A percentile compares a stretch with the other conserved stretches of the same genome.
Conservation (phyloP, 139 green algal species). For the Picochlorum sp. region DNA sequence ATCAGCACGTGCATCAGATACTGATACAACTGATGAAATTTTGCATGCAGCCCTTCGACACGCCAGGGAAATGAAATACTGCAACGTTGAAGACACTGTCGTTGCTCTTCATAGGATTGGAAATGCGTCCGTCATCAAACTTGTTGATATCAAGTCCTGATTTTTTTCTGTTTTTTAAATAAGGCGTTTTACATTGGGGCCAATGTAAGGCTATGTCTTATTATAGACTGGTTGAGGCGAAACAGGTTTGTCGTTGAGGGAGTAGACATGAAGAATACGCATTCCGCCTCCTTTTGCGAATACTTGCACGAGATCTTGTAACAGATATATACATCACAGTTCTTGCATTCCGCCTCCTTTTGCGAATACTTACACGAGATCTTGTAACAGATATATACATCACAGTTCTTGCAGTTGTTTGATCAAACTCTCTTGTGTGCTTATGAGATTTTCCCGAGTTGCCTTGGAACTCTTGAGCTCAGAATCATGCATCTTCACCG, state of each 20-base stretch:
- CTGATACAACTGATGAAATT: constrained; percentile 84
- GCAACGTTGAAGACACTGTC: constrained; percentile 69
- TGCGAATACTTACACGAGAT: not conserved
- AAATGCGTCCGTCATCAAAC: constrained; percentile 93
- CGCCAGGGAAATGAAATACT: constrained; percentile 67
- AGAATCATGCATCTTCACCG: constrained; percentile 5
- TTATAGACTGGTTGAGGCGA: too few relatives aligned
- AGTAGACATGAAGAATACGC: constrained; percentile 6
- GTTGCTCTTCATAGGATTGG: constrained; percentile 92
- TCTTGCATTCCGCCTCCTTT: constrained; percentile 13
- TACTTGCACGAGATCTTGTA: not conserved
- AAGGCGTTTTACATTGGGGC: too few relatives aligned
- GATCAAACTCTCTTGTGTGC: constrained; percentile 4
- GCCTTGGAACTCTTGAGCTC: constrained; percentile 14
- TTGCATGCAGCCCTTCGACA: constrained; percentile 53
- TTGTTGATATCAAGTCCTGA: constrained; percentile 55
- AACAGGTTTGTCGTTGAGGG: too few relatives aligned
- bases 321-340: constrained; percentile 3
- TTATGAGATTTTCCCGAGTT: constrained; percentile 11
- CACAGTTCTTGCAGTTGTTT: constrained; percentile 24
- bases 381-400: not conserved
- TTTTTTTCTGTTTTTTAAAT: too few relatives aligned
- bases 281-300: not conserved
- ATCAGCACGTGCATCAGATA: constrained; percentile 72
- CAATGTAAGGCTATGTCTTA: too few relatives aligned